These are phyloP conservation scores for Monosporascus sp. DNA, from an alignment of 2,329 filamentous ascomycete genomes.

Conservation along the genomic window DNA sequence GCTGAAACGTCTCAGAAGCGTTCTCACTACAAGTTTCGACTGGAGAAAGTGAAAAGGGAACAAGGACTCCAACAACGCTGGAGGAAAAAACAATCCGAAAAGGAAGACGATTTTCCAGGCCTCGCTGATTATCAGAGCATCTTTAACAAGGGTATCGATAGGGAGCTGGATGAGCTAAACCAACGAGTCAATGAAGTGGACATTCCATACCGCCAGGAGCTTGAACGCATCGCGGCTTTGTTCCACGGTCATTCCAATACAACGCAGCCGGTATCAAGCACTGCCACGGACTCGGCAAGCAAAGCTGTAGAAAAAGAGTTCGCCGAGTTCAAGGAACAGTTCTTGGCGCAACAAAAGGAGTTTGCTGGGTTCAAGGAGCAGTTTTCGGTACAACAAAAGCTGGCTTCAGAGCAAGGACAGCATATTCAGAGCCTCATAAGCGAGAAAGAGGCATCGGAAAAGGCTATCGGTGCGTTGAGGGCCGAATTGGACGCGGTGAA, in stretches of 20 bases:
- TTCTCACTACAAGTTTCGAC: conserved; percentile 3
- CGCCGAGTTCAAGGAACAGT: conserved; percentile 10
- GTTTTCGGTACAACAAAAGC: conserved; percentile 7
- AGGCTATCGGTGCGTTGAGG: background rate
- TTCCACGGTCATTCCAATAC: conserved; percentile 2
- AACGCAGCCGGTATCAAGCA: conserved; percentile 3
- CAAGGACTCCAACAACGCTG: background rate
- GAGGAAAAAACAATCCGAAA: conserved; percentile 7
- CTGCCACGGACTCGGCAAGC: conserved; percentile 7
- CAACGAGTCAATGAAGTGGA: conserved; percentile 11
- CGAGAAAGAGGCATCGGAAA: background rate
- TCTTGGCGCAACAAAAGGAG: conserved; percentile 9
- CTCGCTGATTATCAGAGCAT: conserved; percentile 13
- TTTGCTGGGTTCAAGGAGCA: conserved; percentile 12
- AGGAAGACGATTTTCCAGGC: conserved; percentile 14
- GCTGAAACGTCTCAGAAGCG: conserved; percentile 7
- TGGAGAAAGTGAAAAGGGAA: conserved; percentile 6
- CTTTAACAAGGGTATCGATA: conserved; percentile 9
- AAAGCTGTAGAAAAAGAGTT: conserved; percentile 16
- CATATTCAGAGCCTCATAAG: background rate
- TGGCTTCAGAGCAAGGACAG: conserved; percentile 10
- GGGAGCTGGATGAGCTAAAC: conserved; percentile 10
- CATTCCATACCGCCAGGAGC: conserved; percentile 5
- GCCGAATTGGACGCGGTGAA: background rate
- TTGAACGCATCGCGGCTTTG: conserved; percentile 12